Conservation (phyloP, 73 alveolate species). For the Tetrahymena thermophila region DNA sequence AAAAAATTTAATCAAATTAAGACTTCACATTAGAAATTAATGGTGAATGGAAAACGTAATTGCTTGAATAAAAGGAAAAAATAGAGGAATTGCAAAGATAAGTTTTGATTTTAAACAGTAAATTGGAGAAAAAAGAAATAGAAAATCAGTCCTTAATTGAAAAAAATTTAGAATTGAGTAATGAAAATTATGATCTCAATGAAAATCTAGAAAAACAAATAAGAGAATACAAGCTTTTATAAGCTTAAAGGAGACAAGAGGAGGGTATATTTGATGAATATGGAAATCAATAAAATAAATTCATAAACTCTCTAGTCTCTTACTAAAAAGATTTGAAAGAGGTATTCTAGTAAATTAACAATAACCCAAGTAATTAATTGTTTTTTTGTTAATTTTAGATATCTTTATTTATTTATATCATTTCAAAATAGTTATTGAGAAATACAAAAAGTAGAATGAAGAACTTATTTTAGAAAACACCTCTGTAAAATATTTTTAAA, state of each 20-base stretch:
- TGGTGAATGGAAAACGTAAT: background rate
- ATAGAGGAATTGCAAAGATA: background rate
- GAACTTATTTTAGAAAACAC: background rate
- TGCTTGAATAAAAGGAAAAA: background rate
- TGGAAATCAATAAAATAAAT: background rate
- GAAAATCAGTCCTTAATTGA: background rate
- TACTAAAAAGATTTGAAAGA: background rate
- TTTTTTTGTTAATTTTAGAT: too few relatives aligned
- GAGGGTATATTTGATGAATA: background rate
- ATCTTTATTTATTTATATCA: background rate
- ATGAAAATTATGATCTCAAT: background rate
- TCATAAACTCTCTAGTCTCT: background rate
- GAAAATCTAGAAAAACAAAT: background rate
- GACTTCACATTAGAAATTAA: background rate
- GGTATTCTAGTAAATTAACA: background rate
- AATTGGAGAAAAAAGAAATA: background rate
- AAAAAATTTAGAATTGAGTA: background rate
- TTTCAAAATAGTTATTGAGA: background rate
- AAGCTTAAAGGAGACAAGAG: background rate
- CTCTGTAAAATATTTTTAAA: background rate
- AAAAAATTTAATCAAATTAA: background rate
- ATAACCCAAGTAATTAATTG: background rate
- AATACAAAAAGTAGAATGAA: background rate
- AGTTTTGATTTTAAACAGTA: background rate
- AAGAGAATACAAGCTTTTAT: background rate